Percentiles rank a stretch among this genome's conserved stretches.
These are phyloP conservation scores for Hanseniaspora lindneri DNA, from an alignment of 805 yeast species.

Conservation along the genomic window DNA sequence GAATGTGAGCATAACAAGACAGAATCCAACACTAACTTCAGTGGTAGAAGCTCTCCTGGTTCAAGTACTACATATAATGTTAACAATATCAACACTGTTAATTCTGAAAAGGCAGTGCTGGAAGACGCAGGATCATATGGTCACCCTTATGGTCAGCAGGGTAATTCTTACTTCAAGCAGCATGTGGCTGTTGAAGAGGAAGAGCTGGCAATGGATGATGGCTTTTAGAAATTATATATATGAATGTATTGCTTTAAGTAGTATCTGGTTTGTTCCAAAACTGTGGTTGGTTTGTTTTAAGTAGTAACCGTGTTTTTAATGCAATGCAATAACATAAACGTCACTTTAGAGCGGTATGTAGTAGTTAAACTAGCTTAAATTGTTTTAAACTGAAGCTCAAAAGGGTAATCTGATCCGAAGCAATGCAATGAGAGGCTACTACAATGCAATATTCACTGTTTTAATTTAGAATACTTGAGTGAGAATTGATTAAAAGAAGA, in stretches of 20 bases:
- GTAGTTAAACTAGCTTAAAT: too few relatives aligned
- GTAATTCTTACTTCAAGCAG: not conserved
- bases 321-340: too few relatives aligned
- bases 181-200: not conserved
- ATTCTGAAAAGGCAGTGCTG: not conserved
- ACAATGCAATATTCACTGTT: too few relatives aligned
- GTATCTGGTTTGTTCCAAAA: not conserved
- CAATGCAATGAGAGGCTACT: too few relatives aligned
- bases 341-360: too few relatives aligned
- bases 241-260: too few relatives aligned
- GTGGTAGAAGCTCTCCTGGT: not conserved
- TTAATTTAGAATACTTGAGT: too few relatives aligned
- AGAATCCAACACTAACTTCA: not conserved
- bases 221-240: not conserved
- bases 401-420: too few relatives aligned
- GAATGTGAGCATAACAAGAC: not conserved
- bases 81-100: not conserved
- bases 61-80: not conserved
- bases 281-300: too few relatives aligned
- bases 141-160: not conserved
- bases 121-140: not conserved
- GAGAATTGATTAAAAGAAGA: too few relatives aligned
- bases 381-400: too few relatives aligned
- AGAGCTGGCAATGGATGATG: slow-evolving; percentile 14
- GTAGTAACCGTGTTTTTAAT: too few relatives aligned